phyloP scores from a whole-genome alignment of 495 filamentous ascomycete genomes.

The Corynascus novoguineensis region DNA sequence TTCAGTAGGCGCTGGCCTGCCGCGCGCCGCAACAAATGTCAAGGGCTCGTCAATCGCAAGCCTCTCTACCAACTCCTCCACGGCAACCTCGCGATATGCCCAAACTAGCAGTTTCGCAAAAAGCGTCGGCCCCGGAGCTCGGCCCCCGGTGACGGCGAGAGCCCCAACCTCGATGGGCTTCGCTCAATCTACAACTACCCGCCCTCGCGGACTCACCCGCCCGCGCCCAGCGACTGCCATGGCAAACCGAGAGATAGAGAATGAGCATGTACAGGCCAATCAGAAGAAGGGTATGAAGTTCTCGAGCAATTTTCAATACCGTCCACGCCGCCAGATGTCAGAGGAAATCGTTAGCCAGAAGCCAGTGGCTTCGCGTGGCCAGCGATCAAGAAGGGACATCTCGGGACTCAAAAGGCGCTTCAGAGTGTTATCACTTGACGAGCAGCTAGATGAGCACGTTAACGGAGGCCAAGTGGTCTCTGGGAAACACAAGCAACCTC shows the following conservation, averaged over 20 bases:
- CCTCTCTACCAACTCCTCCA: neutral
- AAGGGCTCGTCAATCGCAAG: constrained; percentile 24
- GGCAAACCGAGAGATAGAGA: constrained; percentile 47
- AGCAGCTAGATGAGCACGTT: neutral
- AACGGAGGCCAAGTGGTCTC: constrained; percentile 39
- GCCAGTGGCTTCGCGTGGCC: constrained; percentile 16
- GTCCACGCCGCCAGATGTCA: constrained; percentile 22
- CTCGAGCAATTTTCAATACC: constrained; percentile 21
- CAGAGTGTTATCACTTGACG: constrained; percentile 30
- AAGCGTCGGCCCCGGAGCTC: constrained; percentile 50
- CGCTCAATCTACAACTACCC: constrained; percentile 39
- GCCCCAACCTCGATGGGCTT: constrained; percentile 44
- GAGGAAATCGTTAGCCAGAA: constrained; percentile 27
- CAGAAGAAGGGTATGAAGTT: constrained; percentile 65
- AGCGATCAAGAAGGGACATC: constrained; percentile 25
- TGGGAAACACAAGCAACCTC: constrained; percentile 12
- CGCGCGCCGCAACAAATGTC: constrained; percentile 1
- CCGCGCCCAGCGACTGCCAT: constrained; percentile 57
- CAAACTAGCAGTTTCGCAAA: constrained; percentile 44
- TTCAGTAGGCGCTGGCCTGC: neutral
- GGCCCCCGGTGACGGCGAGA: constrained; percentile 44
- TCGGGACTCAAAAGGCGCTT: constrained; percentile 21
- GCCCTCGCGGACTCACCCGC: constrained; percentile 32
- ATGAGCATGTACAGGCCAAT: constrained; percentile 32
- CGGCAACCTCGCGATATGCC: constrained; percentile 26